Percentiles rank a stretch among this genome's conserved stretches.
Conservation (phyloP, 805 yeast genomes). For the Candida vartiovaarae region DNA sequence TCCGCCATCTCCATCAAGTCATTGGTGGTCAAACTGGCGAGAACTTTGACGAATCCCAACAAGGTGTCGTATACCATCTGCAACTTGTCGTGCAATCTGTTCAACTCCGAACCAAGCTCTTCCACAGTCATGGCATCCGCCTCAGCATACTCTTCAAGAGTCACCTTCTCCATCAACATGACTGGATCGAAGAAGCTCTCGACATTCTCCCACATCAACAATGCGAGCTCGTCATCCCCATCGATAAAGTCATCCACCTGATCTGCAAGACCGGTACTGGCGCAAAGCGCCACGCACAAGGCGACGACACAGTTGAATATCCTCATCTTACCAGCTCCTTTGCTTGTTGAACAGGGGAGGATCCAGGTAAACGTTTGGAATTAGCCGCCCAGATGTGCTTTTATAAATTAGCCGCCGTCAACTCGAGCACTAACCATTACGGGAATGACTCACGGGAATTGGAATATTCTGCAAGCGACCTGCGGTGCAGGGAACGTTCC, state of each 20-base stretch:
- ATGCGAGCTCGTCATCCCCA: conserved; percentile 8
- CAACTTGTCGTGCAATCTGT: conserved; percentile 7
- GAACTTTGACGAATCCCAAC: conserved; percentile 9
- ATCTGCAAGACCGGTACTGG: background rate
- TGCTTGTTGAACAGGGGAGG: too few species aligned
- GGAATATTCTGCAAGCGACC: too few species aligned
- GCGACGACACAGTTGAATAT: too few species aligned
- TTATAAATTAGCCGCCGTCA: too few species aligned
- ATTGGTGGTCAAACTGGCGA: conserved; percentile 9
- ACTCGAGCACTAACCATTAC: too few species aligned
- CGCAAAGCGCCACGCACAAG: too few species aligned
- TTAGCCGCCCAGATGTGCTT: too few species aligned
- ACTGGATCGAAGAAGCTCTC: conserved; percentile 10
- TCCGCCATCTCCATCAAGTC: conserved; percentile 14
- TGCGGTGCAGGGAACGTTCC: too few species aligned
- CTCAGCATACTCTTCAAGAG: conserved; percentile 5
- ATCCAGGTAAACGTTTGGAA: too few species aligned
- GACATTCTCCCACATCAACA: conserved; percentile 10
- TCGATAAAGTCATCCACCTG: conserved; percentile 9
- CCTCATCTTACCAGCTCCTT: too few species aligned
- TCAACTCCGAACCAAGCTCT: conserved; percentile 9
- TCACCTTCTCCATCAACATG: conserved; percentile 8
- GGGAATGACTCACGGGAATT: too few species aligned
- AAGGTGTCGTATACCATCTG: conserved; percentile 10
- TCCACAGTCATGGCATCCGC: conserved; percentile 7